Percentiles rank a stretch among this genome's conserved stretches.
Conservation (phyloP, 306 rosid genomes). For the Notholithocarpus densiflorus region DNA sequence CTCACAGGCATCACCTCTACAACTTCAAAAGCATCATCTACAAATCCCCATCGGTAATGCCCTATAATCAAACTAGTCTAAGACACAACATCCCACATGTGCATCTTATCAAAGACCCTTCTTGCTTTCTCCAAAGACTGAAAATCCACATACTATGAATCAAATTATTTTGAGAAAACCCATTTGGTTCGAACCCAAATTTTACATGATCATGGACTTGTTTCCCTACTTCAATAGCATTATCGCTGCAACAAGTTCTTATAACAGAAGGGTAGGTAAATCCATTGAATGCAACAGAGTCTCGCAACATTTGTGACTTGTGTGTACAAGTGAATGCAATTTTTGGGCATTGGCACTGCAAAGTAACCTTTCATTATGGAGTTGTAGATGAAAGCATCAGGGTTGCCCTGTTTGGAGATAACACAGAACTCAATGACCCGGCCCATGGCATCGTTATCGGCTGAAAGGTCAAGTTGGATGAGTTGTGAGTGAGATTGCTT, state of each 20-base stretch:
- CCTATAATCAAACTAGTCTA: slow-evolving; percentile 62
- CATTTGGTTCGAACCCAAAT: slow-evolving; percentile 40
- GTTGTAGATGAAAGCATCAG: slow-evolving; percentile 61
- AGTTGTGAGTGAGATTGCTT: slow-evolving; percentile 56
- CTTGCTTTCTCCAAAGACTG: slow-evolving; percentile 41
- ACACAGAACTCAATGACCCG: slow-evolving; percentile 52
- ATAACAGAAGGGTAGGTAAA: slow-evolving; percentile 53
- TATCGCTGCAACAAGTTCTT: slow-evolving; percentile 32
- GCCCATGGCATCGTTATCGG: slow-evolving; percentile 49
- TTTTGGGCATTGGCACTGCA: slow-evolving; percentile 12
- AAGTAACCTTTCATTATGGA: slow-evolving; percentile 44
- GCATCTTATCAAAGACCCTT: slow-evolving; percentile 48
- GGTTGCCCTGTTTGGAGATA: slow-evolving; percentile 38
- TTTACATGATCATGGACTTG: slow-evolving; percentile 66
- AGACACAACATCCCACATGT: slow-evolving; percentile 39
- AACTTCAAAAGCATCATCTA: slow-evolving; percentile 46
- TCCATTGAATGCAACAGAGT: slow-evolving; percentile 38
- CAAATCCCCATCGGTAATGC: slow-evolving; percentile 38
- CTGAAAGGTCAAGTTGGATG: slow-evolving; percentile 51
- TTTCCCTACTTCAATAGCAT: slow-evolving; percentile 28
- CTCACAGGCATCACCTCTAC: slow-evolving; percentile 49
- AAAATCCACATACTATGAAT: slow-evolving; percentile 42
- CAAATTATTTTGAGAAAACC: slow-evolving; percentile 38
- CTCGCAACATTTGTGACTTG: slow-evolving; percentile 39
- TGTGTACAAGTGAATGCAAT: slow-evolving; percentile 37